These are phyloP conservation scores for Tetracladium setigerum DNA, from an alignment of 495 filamentous ascomycete species.

Conservation along the genomic window DNA sequence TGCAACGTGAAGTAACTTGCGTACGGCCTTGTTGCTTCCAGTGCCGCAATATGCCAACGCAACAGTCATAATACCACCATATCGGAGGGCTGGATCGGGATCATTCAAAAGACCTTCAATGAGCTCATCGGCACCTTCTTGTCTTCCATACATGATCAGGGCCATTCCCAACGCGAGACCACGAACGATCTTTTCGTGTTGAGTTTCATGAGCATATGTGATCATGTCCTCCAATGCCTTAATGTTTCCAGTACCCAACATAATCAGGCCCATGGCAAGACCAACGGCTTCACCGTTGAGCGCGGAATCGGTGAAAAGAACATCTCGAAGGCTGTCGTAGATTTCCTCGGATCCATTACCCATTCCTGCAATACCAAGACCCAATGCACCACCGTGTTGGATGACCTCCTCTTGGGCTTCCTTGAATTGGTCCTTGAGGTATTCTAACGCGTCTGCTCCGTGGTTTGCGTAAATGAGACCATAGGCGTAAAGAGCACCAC, in stretches of 20 bases:
- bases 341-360: constrained; percentile 85
- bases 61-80: constrained; percentile 98
- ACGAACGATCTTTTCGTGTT: constrained; percentile 97
- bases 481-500: constrained; percentile 90
- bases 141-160: constrained; percentile 93
- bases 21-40: constrained; percentile 96
- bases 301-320: constrained; percentile 87
- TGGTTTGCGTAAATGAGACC: constrained; percentile 98
- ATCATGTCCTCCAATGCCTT: constrained; percentile 92
- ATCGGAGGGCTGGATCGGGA: constrained; percentile 86
- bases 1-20: constrained; percentile 92
- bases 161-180: constrained; percentile 95
- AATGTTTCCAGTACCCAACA: constrained; percentile 91
- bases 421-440: constrained; percentile 80
- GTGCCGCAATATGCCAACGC: constrained; percentile 96
- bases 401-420: constrained; percentile 88
- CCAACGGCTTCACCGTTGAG: constrained; percentile 96
- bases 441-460: constrained; percentile 83
- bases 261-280: constrained; percentile 91
- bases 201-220: constrained; percentile 93
- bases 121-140: constrained; percentile 89
- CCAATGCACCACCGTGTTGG: constrained; percentile 92
- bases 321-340: constrained; percentile 80
- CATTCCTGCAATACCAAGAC: constrained; percentile 96
- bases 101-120: constrained; percentile 91